phyloP scores from a whole-genome alignment of 768 basidiomycete genomes.

The Leccinellum albellum region DNA sequence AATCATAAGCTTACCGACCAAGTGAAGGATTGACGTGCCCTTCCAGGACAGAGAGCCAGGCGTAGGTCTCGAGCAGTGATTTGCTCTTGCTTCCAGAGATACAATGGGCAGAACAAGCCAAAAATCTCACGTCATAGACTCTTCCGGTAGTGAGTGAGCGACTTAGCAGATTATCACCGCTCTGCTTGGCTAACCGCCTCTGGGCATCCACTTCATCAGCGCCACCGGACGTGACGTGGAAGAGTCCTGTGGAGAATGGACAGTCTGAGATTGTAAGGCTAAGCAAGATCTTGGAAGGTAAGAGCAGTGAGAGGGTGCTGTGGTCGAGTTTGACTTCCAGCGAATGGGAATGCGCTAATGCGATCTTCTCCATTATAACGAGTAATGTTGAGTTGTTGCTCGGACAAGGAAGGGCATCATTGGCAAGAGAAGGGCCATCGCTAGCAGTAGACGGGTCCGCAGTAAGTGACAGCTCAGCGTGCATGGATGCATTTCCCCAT shows the following conservation, averaged over 20 bases:
- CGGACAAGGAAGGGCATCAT: not conserved
- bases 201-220: not conserved
- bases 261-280: slow-evolving; percentile 13
- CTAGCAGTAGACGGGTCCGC: not conserved
- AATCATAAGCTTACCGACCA: slow-evolving; percentile 3
- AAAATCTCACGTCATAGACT: slow-evolving; percentile 19
- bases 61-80: slow-evolving; percentile 5
- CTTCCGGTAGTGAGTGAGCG: slow-evolving; percentile 17
- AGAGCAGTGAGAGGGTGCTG: not conserved
- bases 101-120: slow-evolving; percentile 6
- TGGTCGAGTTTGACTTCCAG: not conserved
- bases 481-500: slow-evolving; percentile 17
- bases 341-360: slow-evolving; percentile 2
- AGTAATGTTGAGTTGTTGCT: not conserved
- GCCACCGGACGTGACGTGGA: not conserved
- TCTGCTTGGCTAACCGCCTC: slow-evolving; percentile 2
- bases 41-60: slow-evolving; percentile 15
- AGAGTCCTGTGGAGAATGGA: slow-evolving; percentile 16
- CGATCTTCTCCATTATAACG: not conserved
- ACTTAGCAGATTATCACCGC: slow-evolving; percentile 4
- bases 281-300: slow-evolving; percentile 5
- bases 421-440: not conserved
- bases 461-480: slow-evolving; percentile 5
- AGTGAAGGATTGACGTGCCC: slow-evolving; percentile 2
- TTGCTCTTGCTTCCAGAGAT: not conserved